Evolutionary conservation across 2,329 filamentous ascomycete species (phyloP), one percentile per base, ranked within the genome.

Genomic region (Elsinoe necatrix): DNA sequence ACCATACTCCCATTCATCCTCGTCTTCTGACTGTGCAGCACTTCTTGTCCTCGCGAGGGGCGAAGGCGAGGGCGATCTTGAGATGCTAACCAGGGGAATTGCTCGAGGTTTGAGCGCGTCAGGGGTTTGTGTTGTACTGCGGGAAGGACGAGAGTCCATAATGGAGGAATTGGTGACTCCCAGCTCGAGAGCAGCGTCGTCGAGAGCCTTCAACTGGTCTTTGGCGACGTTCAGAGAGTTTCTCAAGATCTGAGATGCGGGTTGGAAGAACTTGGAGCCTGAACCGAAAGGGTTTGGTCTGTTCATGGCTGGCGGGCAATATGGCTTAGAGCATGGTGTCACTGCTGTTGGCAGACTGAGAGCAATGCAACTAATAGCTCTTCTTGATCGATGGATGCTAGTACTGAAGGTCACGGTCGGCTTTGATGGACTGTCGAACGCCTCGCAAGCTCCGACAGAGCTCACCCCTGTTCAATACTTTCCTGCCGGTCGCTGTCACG

Each of bases 11-110:
- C 55, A 56, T 12, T 77, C 74, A 37, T 77, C 75, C 54, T 77
- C 75, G 58, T 75, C 74, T 57, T 77, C 75, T 57, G 71, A 73
- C 57, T 73, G 73, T 6, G 63, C 71, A 6, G 74, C 72, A 59
- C 67, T 73, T 54, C 71, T 65, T 47, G 57, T 69, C 56, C 72
- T 67, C n/a, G 71, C 68, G 61, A 72, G 75, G 1, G 75, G 75
- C 27, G 71, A 75, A 6, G 72, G 71, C 27, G 71, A 75, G 6
- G 72, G 71, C 20, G 71, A 72, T 54, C 74, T 69, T 1, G 69
- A 72, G 41, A 77, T 65, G 58, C 71, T 75, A 52, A 77, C 75
- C 8, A 77, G 65, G 1, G 75, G 74, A 6, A 76, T 67, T 12
- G 67, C 63, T 66, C 48, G 48, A 16, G 62, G 61, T 11, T 41